Conservation (phyloP, 2,329 filamentous ascomycete genomes). For the Chaetoscypha palmicola region DNA sequence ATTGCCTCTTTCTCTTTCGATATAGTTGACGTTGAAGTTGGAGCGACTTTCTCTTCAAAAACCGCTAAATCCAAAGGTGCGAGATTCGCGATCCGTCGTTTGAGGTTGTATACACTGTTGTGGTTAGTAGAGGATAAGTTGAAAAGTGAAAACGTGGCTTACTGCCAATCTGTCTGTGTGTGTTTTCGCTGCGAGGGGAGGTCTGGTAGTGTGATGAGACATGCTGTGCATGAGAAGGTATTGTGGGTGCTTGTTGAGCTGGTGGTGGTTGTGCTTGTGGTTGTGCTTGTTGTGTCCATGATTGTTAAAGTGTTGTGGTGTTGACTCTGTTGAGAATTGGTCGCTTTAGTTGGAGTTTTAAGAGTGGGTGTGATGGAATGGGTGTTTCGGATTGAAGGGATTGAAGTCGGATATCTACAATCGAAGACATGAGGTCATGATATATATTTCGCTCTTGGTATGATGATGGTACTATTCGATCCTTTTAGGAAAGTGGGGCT, state of each 20-base stretch:
- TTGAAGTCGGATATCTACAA: neutral
- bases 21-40: neutral
- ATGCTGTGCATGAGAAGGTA: neutral
- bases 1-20: neutral
- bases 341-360: neutral
- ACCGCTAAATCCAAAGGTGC: neutral
- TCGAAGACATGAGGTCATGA: neutral
- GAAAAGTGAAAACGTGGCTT: neutral
- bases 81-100: neutral
- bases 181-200: neutral
- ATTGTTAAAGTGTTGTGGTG: neutral
- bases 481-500: neutral
- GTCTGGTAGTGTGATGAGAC: neutral
- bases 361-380: neutral
- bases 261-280: neutral
- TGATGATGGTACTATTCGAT: neutral
- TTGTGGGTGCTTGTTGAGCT: neutral
- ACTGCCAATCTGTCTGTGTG: neutral
- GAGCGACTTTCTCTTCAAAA: neutral
- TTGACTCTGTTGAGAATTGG: neutral
- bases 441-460: neutral
- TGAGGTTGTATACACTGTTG: neutral
- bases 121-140: neutral
- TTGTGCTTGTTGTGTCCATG: neutral
- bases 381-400: too few relatives aligned